Percentiles rank a stretch among this genome's conserved stretches.
Conservation (phyloP, 305 asterid genomes). For the Fraxinus sp. region DNA sequence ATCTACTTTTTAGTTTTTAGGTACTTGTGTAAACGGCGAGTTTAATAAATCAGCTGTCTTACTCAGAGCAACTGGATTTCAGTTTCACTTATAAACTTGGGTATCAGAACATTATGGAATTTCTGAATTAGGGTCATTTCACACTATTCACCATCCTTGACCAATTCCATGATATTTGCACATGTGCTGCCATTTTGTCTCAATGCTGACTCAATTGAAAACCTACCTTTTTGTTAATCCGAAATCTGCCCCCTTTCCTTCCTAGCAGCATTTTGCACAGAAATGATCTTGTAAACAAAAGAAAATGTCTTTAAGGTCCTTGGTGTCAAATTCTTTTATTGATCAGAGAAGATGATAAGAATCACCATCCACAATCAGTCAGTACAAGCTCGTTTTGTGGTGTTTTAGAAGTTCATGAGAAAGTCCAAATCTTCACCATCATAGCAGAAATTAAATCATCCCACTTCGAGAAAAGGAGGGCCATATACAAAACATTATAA, state of each 20-base stretch:
- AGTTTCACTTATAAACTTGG: background rate
- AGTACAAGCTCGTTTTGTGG: background rate
- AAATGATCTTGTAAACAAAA: background rate
- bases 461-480: background rate
- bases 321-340: background rate
- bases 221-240: background rate
- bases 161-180: background rate
- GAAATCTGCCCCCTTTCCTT: background rate
- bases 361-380: background rate
- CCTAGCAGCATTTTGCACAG: background rate
- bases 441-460: background rate
- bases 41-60: background rate
- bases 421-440: background rate
- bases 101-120: background rate
- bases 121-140: background rate
- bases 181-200: background rate
- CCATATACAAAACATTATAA: background rate
- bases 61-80: background rate
- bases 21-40: too few species aligned
- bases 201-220: background rate
- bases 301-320: background rate
- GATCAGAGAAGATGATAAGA: background rate
- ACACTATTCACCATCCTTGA: background rate
- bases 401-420: background rate
- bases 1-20: too few species aligned